Conservation (phyloP, 805 yeast species). For the Myxozyma neotropica region DNA sequence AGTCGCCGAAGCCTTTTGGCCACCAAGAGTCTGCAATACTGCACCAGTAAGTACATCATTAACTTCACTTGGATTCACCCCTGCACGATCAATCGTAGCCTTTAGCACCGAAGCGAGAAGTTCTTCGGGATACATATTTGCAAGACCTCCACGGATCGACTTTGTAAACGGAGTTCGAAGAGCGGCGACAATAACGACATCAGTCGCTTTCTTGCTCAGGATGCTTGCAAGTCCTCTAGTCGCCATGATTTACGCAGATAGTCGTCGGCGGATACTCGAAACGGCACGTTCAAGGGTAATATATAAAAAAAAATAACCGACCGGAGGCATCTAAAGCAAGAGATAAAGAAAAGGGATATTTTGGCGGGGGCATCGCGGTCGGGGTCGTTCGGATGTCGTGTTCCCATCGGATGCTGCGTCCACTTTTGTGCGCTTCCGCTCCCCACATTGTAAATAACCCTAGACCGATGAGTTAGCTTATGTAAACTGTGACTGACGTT, state of each 20-base stretch:
- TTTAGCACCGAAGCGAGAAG: slow-evolving; percentile 42
- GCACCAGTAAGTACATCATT: slow-evolving; percentile 47
- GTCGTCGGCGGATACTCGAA: too few relatives aligned
- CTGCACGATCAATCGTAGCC: slow-evolving; percentile 40
- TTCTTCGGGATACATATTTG: slow-evolving; percentile 46
- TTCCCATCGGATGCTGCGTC: slow-evolving; percentile 6
- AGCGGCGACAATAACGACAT: slow-evolving; percentile 46
- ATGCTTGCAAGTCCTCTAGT: slow-evolving; percentile 15
- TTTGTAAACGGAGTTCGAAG: slow-evolving; percentile 46
- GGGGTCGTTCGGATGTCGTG: background rate
- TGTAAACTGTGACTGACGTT: background rate
- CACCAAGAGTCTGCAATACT: slow-evolving; percentile 46
- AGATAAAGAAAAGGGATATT: background rate
- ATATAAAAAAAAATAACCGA: too few relatives aligned
- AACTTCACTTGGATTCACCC: slow-evolving; percentile 39
- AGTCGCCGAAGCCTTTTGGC: slow-evolving; percentile 46
- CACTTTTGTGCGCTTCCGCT: background rate
- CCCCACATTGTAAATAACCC: slow-evolving; percentile 4
- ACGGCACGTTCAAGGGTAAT: too few relatives aligned
- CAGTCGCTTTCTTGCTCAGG: slow-evolving; percentile 29
- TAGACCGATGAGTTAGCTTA: background rate
- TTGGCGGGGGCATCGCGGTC: background rate
- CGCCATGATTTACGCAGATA: slow-evolving; percentile 2
- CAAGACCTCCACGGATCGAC: slow-evolving; percentile 46
- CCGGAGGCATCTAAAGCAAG: background rate